Evolutionary conservation across 179 eudicot genomes (phyloP), one percentile per base, ranked within the genome.

Genomic region (Pouteria campechiana): DNA sequence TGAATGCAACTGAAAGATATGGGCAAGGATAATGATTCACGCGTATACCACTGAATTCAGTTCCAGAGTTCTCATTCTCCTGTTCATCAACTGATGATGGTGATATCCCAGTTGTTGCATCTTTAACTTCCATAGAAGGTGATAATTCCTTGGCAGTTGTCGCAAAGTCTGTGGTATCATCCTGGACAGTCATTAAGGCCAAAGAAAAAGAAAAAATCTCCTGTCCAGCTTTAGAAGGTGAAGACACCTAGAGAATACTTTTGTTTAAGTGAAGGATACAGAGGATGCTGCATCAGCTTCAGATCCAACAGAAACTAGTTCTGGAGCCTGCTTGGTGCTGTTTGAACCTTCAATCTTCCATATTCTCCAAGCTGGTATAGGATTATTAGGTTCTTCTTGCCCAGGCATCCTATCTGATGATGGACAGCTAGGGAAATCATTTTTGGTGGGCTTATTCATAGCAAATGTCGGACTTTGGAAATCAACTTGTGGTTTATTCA

Each of bases 201-300:
- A 44, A 22, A 11, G 53, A 49, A 53, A 38, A 49, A 9, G 16
- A 13, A 23, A 17, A 39, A 9, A 39, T n/a, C n/a, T n/a, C n/a
- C n/a, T n/a, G n/a, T n/a, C n/a, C n/a, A n/a, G n/a, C n/a, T n/a
- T n/a, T n/a, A n/a, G n/a, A n/a, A n/a, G 32, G 32, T 45, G 29
- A 7, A 13, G n/a, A 24, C 19, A 28, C 23, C 24, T 27, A 20
- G 17, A 12, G 7, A 2, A 28, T n/a, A n/a, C n/a, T n/a, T n/a
- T n/a, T n/a, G n/a, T n/a, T n/a, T n/a, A n/a, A n/a, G n/a, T 28
- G 7, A 63, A 74, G 74, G 70, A 78, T 57, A 61, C 76, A 54
- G 56, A 37, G 12, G 50, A 30, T 58, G 56, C 30, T 16, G 23
- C 52, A 46, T 65, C 70, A 35, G 55, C 46, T 43, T 63, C 49